These are phyloP conservation scores for Selaginella tamariscina DNA, from an alignment of 75 land plant species.

Conservation along the genomic window DNA sequence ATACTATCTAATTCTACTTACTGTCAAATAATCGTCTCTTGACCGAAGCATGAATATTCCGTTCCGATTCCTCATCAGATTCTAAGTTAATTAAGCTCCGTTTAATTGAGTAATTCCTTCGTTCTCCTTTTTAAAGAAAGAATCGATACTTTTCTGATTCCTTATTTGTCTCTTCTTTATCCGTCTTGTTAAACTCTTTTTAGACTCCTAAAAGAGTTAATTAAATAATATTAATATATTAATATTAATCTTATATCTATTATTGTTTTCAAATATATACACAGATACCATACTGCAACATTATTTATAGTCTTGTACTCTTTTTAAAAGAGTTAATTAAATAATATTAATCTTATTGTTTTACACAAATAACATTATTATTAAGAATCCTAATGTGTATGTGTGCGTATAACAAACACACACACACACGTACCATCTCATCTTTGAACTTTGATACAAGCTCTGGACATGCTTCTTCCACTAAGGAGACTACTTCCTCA, in stretches of 20 bases:
- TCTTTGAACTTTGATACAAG: constrained; percentile 32
- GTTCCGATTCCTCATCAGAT: not conserved
- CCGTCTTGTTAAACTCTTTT: not conserved
- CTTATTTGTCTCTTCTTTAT: not conserved
- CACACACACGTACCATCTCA: constrained; percentile 55
- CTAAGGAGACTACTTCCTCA: constrained; percentile 64
- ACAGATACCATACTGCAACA: no score
- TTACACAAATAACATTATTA: not conserved
- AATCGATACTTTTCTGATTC: not conserved
- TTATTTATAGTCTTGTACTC: no score
- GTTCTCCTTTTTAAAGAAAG: not conserved
- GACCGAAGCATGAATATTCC: not conserved
- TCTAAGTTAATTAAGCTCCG: not conserved
- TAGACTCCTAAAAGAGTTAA: not conserved
- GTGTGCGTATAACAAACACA: no score
- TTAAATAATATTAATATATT: not conserved
- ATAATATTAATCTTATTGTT: not conserved
- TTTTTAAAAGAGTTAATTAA: not conserved
- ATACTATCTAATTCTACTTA: no score
- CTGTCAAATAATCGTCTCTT: not conserved
- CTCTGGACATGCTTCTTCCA: constrained; percentile 55
- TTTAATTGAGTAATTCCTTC: not conserved
- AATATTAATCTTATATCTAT: not conserved
- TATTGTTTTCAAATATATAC: no score
- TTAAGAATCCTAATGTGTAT: no score